Evolutionary conservation across 129 eudicot genomes (phyloP).

Genomic region (Gnaphalium uliginosum): DNA sequence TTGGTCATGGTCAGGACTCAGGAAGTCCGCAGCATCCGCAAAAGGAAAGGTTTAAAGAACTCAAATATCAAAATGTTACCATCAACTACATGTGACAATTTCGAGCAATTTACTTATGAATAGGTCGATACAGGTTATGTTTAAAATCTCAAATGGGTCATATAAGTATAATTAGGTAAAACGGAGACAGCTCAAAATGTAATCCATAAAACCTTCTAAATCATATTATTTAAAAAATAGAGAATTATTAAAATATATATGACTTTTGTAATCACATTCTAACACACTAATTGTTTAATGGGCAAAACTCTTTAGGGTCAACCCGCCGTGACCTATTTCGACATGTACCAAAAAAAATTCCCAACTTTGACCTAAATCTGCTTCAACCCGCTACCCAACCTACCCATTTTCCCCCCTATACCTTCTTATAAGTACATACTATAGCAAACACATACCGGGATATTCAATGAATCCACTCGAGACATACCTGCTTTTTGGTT

Average conservation of each 20-base stretch:
- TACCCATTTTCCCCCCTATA: neutral
- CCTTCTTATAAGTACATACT: neutral
- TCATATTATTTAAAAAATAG: too few species aligned
- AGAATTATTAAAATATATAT: neutral
- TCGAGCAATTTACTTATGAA: neutral
- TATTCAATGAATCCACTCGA: neutral
- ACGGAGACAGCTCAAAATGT: neutral
- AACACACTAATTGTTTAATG: neutral
- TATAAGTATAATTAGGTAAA: neutral
- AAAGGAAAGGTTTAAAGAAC: neutral
- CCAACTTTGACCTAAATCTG: neutral
- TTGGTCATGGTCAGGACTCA: too few species aligned
- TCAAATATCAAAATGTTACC: conserved; percentile 1
- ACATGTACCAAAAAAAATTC: neutral
- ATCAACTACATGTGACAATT: neutral
- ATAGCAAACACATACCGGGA: neutral
- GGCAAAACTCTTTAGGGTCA: neutral
- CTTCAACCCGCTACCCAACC: neutral
- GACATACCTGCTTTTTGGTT: conserved; percentile 55
- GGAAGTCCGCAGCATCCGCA: too few species aligned
- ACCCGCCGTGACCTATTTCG: neutral
- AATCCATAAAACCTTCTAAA: neutral
- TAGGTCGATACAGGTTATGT: neutral
- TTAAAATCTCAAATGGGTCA: neutral
- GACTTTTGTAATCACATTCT: neutral